A percentile compares a stretch with the other conserved stretches of the same genome.
These are phyloP conservation scores for Penicillium maclennaniae DNA, from an alignment of 495 filamentous ascomycete genomes.

Conservation along the genomic window DNA sequence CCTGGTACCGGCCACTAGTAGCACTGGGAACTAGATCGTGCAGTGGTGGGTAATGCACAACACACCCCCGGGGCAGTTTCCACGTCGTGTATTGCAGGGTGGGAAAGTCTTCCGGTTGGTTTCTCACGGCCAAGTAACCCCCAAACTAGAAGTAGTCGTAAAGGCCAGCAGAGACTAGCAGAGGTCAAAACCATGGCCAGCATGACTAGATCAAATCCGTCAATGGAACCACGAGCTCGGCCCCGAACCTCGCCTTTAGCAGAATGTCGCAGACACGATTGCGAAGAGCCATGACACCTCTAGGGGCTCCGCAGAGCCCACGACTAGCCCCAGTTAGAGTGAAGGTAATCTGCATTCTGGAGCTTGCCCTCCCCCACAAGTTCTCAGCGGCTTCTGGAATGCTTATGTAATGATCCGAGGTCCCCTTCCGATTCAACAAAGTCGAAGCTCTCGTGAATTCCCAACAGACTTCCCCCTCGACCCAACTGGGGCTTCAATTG, in stretches of 20 bases:
- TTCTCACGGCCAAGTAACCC: background rate
- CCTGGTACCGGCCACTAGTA: background rate
- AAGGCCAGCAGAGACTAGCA: background rate
- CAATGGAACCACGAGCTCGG: background rate
- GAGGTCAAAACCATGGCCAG: background rate
- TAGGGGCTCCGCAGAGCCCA: background rate
- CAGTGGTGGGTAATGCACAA: constrained; percentile 1
- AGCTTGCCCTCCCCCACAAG: constrained; percentile 1
- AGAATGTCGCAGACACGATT: background rate
- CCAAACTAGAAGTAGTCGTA: background rate
- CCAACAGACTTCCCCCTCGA: background rate
- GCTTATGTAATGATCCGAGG: constrained; percentile 23
- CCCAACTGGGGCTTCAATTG: background rate
- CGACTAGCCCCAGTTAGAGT: background rate
- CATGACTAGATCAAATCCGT: background rate
- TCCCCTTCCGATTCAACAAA: constrained; percentile 15
- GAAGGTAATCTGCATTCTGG: background rate
- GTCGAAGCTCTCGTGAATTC: background rate
- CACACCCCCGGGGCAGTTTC: background rate
- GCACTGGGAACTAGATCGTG: constrained; percentile 6
- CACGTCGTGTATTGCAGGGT: background rate
- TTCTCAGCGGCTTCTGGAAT: constrained; percentile 20
- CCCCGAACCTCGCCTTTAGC: background rate
- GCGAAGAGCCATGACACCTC: background rate
- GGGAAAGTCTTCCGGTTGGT: constrained; percentile 16